Evolutionary conservation across 2,329 filamentous ascomycete species (phyloP).

Genomic region (Simplicillium sp.): DNA sequence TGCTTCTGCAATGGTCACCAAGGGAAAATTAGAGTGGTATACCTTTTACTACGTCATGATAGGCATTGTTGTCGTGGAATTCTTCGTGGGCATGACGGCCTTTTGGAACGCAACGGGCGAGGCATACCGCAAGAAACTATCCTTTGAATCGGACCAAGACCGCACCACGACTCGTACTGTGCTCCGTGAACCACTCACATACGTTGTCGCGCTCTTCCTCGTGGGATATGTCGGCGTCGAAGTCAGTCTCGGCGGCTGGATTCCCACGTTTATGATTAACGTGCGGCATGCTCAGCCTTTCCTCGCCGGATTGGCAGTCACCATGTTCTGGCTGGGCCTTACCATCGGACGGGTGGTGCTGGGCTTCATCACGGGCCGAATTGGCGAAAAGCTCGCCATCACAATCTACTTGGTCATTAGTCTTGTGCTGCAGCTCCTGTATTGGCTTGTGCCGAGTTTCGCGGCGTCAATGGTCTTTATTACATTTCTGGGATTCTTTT

Average conservation of each 20-base stretch:
- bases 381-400: conserved; percentile 63
- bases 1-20: conserved; percentile 64
- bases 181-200: conserved; percentile 49
- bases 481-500: conserved; percentile 65
- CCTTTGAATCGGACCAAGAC: conserved; percentile 19
- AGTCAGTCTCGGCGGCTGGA: conserved; percentile 67
- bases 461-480: conserved; percentile 65
- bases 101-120: conserved; percentile 57
- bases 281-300: conserved; percentile 62
- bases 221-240: conserved; percentile 74
- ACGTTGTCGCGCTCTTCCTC: conserved; percentile 66
- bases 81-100: conserved; percentile 36
- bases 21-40: conserved; percentile 55
- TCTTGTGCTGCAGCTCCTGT: conserved; percentile 58
- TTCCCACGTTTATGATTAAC: conserved; percentile 78
- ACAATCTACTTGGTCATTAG: conserved; percentile 53
- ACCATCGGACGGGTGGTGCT: conserved; percentile 64
- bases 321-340: conserved; percentile 77
- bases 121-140: conserved; percentile 37
- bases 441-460: conserved; percentile 75
- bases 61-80: conserved; percentile 44
- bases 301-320: conserved; percentile 64
- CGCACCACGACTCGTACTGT: conserved; percentile 35
- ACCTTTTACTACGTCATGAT: conserved; percentile 70
- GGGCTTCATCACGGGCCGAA: conserved; percentile 64